Base-by-base conservation (phyloP, 169 alveolate species). In the Condylostoma magnum region DNA sequence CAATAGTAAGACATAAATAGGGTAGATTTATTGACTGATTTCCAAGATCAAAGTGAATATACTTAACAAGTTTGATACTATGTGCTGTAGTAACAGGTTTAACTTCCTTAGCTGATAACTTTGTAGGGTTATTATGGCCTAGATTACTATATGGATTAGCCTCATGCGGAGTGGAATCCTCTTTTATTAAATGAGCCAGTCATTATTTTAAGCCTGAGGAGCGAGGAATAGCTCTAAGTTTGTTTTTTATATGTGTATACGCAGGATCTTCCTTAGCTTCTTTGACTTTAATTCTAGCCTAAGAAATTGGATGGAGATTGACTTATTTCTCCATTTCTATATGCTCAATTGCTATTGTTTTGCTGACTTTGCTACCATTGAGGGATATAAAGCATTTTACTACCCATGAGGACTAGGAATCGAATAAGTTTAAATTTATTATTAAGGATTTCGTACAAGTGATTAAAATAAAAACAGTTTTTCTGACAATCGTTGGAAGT, bases 241-340 rank as follows among this genome's bases (percentile, higher is more conserved):
- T 60, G 12, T 60, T n/a, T 41, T 8, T 60, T 0, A 38, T 28
- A 8, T 8, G 56, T 18, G 71, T 60, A n/a, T 60, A 60, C 28
- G 18, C 43, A 18, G 71, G 71, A 10, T 60, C 71, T 2, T 33
- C 71, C 18, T 27, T 60, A 6, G 71, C 71, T 41, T 60, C 71
- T n/a, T 18, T 33, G 8, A 60, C 71, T 10, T 34, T 60, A 15
- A 8, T 60, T 10, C 18, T 60, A 38, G 15, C 57, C 27, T 15
- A 15, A 6, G n/a, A 38, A 31, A 18, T 60, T 0, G 56, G 71
- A 31, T 60, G 71, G 71, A 33, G 71, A 27, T 8, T 18, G 2
- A 0, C 41, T 6, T 60, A 38, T 41, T 8, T 60, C 3, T 20
- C 43, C 22, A 12, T 25, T 38, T 30, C 25, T 1, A 20, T 41